Evolutionary conservation across 257 asterid genomes (phyloP).

Genomic region (Solanum habrochaites): DNA sequence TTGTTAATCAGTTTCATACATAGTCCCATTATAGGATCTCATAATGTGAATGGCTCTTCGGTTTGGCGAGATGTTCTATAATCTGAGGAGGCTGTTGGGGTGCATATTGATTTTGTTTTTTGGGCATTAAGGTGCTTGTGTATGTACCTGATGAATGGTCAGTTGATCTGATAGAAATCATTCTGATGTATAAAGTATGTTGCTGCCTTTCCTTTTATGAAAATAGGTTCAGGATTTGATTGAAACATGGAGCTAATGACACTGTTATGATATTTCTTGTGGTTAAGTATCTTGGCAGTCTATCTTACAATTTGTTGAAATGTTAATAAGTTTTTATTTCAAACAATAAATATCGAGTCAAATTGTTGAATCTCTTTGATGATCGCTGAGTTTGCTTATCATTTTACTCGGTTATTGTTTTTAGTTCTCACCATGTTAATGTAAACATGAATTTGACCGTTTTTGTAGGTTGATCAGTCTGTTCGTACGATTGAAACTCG

Average conservation of each 20-base stretch:
- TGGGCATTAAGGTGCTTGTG: not conserved
- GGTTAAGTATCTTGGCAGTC: not conserved
- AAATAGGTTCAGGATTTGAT: not conserved
- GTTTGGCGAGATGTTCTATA: not conserved
- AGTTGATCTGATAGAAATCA: not conserved
- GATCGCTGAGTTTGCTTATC: not conserved
- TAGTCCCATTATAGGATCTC: not conserved
- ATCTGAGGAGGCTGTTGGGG: not conserved
- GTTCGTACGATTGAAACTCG: slow-evolving; percentile 45
- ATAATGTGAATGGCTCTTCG: not conserved
- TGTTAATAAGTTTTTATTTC: not conserved
- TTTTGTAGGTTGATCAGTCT: slow-evolving; percentile 64
- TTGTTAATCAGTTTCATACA: not conserved
- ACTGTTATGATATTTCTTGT: not conserved
- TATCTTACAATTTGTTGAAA: not conserved
- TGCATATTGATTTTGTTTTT: not conserved
- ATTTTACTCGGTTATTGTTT: not conserved
- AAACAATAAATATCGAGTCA: not conserved
- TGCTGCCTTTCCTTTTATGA: not conserved
- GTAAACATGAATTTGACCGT: not conserved
- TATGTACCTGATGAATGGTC: not conserved
- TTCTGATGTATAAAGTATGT: not conserved
- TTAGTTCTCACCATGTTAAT: not conserved
- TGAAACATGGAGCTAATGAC: not conserved
- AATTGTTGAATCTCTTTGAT: not conserved